A percentile compares a stretch with the other conserved stretches of the same genome.
These are phyloP conservation scores for Plasmodium falciparum DNA, from an alignment of 169 alveolate genomes.

Conservation along the genomic window DNA sequence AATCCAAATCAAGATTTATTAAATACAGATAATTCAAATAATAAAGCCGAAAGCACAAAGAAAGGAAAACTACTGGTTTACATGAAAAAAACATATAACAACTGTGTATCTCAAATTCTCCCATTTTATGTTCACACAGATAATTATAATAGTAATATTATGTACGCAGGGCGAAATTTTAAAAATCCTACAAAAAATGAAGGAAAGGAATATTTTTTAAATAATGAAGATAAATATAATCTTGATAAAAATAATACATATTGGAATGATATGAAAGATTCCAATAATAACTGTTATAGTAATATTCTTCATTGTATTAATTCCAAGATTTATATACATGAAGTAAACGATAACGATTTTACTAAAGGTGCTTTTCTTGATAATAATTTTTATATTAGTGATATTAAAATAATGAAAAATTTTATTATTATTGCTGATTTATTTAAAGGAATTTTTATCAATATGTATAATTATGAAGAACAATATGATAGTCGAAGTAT, in stretches of 20 bases:
- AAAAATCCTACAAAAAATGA: conserved; percentile 9
- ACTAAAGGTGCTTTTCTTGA: conserved; percentile 72
- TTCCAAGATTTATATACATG: conserved; percentile 50
- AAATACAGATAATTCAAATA: background rate
- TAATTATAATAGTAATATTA: background rate
- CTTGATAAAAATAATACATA: background rate
- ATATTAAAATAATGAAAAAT: conserved; percentile 34
- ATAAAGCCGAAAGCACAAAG: background rate
- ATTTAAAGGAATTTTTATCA: conserved; percentile 39
- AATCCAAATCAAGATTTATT: background rate
- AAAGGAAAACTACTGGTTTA: conserved; percentile 26
- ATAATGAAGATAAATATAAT: background rate
- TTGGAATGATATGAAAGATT: conserved; percentile 1
- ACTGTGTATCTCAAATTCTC: conserved; percentile 25
- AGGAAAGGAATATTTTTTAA: background rate
- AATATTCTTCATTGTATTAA: conserved; percentile 37
- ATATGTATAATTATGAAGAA: conserved; percentile 68
- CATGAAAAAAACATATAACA: conserved; percentile 66
- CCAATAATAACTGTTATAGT: background rate
- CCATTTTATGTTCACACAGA: conserved; percentile 51
- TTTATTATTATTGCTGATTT: conserved; percentile 54
- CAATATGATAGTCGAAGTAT: conserved; percentile 72
- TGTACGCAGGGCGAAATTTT: background rate
- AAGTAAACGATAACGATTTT: conserved; percentile 32
- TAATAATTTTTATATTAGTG: conserved; percentile 57